Percentiles rank a stretch among this genome's conserved stretches.
phyloP scores from a whole-genome alignment of 1,284 basidiomycete genomes.

The Exsudoporus floridanus region DNA sequence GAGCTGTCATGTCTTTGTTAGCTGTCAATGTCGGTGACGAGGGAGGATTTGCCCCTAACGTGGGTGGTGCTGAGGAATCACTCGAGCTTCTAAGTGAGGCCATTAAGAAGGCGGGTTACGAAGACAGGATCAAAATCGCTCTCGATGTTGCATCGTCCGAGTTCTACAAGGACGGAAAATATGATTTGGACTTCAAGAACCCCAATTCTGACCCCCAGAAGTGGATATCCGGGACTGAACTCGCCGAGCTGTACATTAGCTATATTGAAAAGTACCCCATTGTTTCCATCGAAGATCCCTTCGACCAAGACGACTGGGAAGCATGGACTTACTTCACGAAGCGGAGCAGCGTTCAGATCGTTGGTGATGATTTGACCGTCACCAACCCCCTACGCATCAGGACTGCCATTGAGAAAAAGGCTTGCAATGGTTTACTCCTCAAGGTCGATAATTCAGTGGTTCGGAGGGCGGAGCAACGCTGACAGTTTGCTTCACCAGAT shows the following conservation, averaged over 20 bases:
- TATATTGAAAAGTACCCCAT: slow-evolving; percentile 94
- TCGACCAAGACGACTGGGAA: slow-evolving; percentile 99
- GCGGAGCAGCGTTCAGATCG: slow-evolving; percentile 81
- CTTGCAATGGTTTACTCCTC: slow-evolving; percentile 97
- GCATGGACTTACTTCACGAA: slow-evolving; percentile 93
- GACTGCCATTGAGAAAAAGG: slow-evolving; percentile 99
- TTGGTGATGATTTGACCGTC: slow-evolving; percentile 98
- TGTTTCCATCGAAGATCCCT: slow-evolving; percentile 98
- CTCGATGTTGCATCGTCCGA: slow-evolving; percentile 99
- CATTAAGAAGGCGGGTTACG: slow-evolving; percentile 97
- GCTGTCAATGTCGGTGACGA: slow-evolving; percentile 99
- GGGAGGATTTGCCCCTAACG: slow-evolving; percentile 99
- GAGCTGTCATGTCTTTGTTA: slow-evolving; percentile 34
- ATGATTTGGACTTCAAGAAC: slow-evolving; percentile 99
- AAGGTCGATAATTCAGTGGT: slow-evolving; percentile 56
- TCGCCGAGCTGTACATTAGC: slow-evolving; percentile 89
- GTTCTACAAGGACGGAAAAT: slow-evolving; percentile 99
- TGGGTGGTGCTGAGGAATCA: slow-evolving; percentile 94
- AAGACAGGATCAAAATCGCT: slow-evolving; percentile 98
- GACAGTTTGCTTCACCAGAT: slow-evolving; percentile 44
- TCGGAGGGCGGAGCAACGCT: not conserved
- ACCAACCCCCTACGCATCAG: slow-evolving; percentile 98
- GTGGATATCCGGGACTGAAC: slow-evolving; percentile 92
- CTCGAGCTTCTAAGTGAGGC: slow-evolving; percentile 95
- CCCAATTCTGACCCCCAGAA: slow-evolving; percentile 97